phyloP scores from a whole-genome alignment of 2,329 filamentous ascomycete species.

The Aureobasidium leucospermi region DNA sequence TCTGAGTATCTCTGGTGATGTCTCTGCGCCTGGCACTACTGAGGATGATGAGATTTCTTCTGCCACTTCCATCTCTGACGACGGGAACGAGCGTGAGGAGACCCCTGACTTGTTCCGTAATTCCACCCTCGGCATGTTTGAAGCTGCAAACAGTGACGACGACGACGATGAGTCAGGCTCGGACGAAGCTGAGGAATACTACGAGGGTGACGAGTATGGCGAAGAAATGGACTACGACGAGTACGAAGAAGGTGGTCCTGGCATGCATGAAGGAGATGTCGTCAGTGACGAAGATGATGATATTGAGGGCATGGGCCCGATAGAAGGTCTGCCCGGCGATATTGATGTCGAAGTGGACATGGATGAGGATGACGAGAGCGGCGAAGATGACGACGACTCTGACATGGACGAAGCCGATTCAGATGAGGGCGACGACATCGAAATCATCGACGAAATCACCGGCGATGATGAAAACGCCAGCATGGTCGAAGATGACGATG shows the following conservation, averaged over 20 bases:
- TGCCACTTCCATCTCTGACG: constrained; percentile 79
- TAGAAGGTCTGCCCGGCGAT: constrained; percentile 57
- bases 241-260: constrained; percentile 57
- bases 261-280: constrained; percentile 73
- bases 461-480: constrained; percentile 43
- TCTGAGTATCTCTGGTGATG: constrained; percentile 72
- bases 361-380: constrained; percentile 62
- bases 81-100: constrained; percentile 62
- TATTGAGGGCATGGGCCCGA: constrained; percentile 68
- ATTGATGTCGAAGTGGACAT: constrained; percentile 71
- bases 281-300: constrained; percentile 85
- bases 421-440: constrained; percentile 45
- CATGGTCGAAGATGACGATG: constrained; percentile 41
- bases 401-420: constrained; percentile 56
- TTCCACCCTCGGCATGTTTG: constrained; percentile 89
- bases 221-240: constrained; percentile 92
- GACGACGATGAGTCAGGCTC: constrained; percentile 69
- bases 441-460: constrained; percentile 37
- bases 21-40: constrained; percentile 55
- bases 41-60: constrained; percentile 85
- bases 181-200: constrained; percentile 58
- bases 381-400: constrained; percentile 52
- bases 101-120: constrained; percentile 96
- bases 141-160: constrained; percentile 72
- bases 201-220: constrained; percentile 80